These are phyloP conservation scores for Flagelloscypha sp. DNA, from an alignment of 768 basidiomycete genomes.

Conservation along the genomic window DNA sequence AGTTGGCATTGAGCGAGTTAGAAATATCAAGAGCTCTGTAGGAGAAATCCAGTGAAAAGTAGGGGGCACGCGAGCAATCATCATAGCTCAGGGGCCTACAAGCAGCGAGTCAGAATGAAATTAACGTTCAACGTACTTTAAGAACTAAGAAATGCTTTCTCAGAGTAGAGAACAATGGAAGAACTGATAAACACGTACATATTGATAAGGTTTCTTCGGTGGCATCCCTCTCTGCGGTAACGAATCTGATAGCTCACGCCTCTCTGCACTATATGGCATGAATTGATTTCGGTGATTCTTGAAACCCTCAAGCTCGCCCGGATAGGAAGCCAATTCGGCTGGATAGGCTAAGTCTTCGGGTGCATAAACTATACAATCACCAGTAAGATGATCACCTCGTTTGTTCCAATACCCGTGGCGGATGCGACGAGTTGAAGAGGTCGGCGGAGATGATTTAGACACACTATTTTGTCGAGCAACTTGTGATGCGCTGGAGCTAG, in stretches of 20 bases:
- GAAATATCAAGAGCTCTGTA: too few relatives aligned
- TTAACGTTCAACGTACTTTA: too few relatives aligned
- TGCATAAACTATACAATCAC: conserved; percentile 54
- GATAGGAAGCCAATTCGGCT: conserved; percentile 51
- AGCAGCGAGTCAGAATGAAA: too few relatives aligned
- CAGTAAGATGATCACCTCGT: conserved; percentile 65
- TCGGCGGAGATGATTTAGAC: conserved; percentile 19
- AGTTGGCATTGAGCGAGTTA: too few relatives aligned
- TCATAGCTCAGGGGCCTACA: too few relatives aligned
- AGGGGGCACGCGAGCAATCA: too few relatives aligned
- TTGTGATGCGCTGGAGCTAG: conserved; percentile 17
- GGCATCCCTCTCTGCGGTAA: conserved; percentile 48
- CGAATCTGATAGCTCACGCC: conserved; percentile 56
- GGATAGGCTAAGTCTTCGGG: conserved; percentile 51
- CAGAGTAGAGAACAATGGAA: not conserved
- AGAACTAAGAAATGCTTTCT: not conserved
- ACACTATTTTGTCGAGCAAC: conserved; percentile 20
- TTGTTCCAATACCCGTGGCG: conserved; percentile 66
- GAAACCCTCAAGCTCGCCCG: conserved; percentile 46
- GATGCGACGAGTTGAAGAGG: conserved; percentile 21
- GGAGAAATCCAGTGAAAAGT: too few relatives aligned
- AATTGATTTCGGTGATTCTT: conserved; percentile 42
- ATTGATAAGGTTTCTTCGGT: conserved; percentile 49
- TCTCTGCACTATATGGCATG: conserved; percentile 29
- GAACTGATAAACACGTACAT: conserved; percentile 23